A percentile compares a stretch with the other conserved stretches of the same genome.
Evolutionary conservation across 2,329 filamentous ascomycete genomes (phyloP).

Genomic region (Eurotiales sp.): DNA sequence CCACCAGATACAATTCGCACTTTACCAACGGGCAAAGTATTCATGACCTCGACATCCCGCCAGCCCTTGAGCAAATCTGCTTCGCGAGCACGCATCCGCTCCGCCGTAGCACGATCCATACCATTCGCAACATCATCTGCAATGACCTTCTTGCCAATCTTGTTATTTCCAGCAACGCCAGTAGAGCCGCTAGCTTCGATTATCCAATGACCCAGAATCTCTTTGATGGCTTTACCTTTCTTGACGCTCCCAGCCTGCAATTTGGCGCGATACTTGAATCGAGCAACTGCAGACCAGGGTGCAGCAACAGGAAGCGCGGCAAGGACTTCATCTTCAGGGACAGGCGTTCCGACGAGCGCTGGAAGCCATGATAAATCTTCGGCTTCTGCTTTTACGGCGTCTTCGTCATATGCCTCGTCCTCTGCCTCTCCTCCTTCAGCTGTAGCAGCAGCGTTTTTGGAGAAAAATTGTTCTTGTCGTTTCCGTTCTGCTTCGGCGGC

Average conservation of each 20-base stretch:
- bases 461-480: constrained; percentile 67
- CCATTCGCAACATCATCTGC: constrained; percentile 15
- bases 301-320: constrained; percentile 61
- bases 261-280: constrained; percentile 92
- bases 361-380: constrained; percentile 59
- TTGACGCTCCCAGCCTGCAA: constrained; percentile 85
- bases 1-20: constrained; percentile 73
- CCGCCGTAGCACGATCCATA: constrained; percentile 52
- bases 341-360: constrained; percentile 67
- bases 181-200: constrained; percentile 48
- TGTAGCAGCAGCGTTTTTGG: constrained; percentile 59
- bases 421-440: constrained; percentile 45
- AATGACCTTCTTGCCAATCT: constrained; percentile 40
- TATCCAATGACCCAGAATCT: constrained; percentile 81
- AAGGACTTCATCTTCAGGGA: constrained; percentile 71
- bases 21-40: constrained; percentile 74
- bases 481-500: constrained; percentile 61
- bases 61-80: constrained; percentile 77
- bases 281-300: constrained; percentile 59
- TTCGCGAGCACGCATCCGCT: constrained; percentile 81
- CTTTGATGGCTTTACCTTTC: constrained; percentile 90
- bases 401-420: constrained; percentile 58
- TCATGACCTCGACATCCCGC: constrained; percentile 78
- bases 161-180: background rate
- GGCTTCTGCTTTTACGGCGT: constrained; percentile 42